Base-by-base conservation (phyloP, 352 stramenopile species). In the Phytopythium aichiense region DNA sequence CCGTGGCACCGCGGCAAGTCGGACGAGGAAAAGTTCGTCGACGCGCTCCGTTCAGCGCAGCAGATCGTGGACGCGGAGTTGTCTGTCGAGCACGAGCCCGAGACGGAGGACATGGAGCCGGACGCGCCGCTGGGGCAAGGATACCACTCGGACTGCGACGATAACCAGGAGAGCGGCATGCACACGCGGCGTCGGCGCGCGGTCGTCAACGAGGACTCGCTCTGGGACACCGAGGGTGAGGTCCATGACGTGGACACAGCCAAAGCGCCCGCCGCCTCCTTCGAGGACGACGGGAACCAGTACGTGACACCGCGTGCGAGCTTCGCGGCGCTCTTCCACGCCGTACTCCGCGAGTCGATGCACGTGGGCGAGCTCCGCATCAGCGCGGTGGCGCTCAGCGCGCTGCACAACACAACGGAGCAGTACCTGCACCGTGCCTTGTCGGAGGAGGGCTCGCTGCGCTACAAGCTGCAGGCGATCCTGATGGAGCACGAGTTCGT, bases 371-470 rank as follows among this genome's bases (percentile, higher is more conserved):
- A 76, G 50, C 60, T 88, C 12, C 65, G 73, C 11, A 87, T 94
- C 63, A 89, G 69, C 50, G 73, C 79, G 0, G 82, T 91, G 8
- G 87, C 83, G 4, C 65, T 94, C 9, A 93, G 83, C 48, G 84
- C 81, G 7, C 63, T 95, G 11, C 87, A 95, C 65, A 95, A 91
- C 38, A 74, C 77, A 7, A 71, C 73, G 2, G 87, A 95, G 69
- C 83, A 92, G 57, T 86, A 83, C 56, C 58, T 95, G 31, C 69
- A 89, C 42, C 70, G 68, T 23, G 77, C 71, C 15, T 67, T 95
- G 20, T 81, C 69, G 23, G 67, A 84, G 64, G 68, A 84, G 61
- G 79, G 87, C 16, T 76, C 72, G 35, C 67, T 95, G 42, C 76
- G 73, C n/a, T 73, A 77, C 43, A 72, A 89, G 61, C 43, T 92